phyloP scores from a whole-genome alignment of 495 filamentous ascomycete species.

The Letharia columbiana region DNA sequence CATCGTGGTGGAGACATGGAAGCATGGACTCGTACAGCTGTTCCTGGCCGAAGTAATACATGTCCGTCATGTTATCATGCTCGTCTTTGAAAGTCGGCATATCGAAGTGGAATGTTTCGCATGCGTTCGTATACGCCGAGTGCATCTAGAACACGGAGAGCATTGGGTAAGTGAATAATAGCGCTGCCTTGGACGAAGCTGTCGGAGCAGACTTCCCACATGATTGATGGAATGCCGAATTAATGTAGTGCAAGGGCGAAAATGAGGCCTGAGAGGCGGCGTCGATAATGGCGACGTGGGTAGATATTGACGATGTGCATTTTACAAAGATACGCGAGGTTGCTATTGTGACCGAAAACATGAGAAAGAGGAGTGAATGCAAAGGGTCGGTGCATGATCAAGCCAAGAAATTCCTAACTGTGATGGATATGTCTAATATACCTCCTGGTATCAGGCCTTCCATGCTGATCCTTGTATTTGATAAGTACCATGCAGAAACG shows the following conservation, averaged over 20 bases:
- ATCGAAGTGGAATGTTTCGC: conserved; percentile 33
- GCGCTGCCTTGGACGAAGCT: conserved; percentile 38
- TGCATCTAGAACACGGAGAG: conserved; percentile 39
- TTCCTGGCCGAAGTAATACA: conserved; percentile 38
- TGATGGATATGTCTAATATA: not conserved
- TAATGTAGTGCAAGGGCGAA: conserved; percentile 38
- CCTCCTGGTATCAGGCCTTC: not conserved
- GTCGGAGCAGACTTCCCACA: conserved; percentile 39
- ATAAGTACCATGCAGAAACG: not conserved
- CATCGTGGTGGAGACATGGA: too few species aligned
- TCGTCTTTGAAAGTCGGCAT: conserved; percentile 35
- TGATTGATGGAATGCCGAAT: conserved; percentile 32
- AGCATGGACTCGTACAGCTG: conserved; percentile 28
- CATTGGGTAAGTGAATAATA: conserved; percentile 46
- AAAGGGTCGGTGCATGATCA: not conserved
- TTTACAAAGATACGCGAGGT: not conserved
- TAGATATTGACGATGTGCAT: not conserved
- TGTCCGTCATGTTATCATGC: conserved; percentile 32
- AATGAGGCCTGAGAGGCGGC: conserved; percentile 41
- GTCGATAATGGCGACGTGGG: conserved; percentile 38
- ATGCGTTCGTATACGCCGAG: conserved; percentile 39
- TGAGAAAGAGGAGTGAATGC: not conserved
- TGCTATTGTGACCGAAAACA: not conserved
- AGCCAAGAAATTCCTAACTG: not conserved
- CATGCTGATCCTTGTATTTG: not conserved